These are phyloP conservation scores for Botrytis fabae DNA, from an alignment of 2,329 filamentous ascomycete genomes.

Conservation along the genomic window DNA sequence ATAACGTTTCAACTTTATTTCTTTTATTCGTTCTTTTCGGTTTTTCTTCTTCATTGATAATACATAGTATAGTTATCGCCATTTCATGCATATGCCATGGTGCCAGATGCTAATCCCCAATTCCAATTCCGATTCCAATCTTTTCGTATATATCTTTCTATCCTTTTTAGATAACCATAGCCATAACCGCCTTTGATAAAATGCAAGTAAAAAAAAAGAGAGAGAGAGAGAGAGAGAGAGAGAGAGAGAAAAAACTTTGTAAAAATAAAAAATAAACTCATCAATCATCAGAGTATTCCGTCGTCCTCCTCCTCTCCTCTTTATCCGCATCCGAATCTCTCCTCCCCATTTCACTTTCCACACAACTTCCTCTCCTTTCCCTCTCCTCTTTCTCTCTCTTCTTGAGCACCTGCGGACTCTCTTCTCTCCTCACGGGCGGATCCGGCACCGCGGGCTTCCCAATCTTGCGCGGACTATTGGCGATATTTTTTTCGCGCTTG, in stretches of 20 bases:
- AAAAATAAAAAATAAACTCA: background rate
- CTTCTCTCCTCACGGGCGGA: background rate
- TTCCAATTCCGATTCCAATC: too few species aligned
- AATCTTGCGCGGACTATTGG: background rate
- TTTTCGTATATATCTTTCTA: too few species aligned
- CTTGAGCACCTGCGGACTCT: background rate
- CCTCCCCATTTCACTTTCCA: background rate
- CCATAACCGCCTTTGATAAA: too few species aligned
- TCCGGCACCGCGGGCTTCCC: conserved; percentile 5
- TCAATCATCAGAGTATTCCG: background rate
- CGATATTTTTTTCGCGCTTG: background rate
- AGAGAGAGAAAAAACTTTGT: background rate
- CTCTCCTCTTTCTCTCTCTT: background rate
- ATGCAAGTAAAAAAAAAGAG: too few species aligned
- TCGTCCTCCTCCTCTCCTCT: background rate
- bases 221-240: too few species aligned
- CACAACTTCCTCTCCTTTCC: background rate
- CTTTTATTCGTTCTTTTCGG: too few species aligned
- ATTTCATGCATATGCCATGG: too few species aligned
- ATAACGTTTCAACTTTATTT: too few species aligned
- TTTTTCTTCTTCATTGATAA: too few species aligned
- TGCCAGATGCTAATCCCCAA: too few species aligned
- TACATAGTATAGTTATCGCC: too few species aligned
- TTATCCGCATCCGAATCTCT: background rate
- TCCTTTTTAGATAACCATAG: too few species aligned